Base-by-base conservation (phyloP, 2,329 filamentous ascomycete species). In the Hansfordia pulvinata region DNA sequence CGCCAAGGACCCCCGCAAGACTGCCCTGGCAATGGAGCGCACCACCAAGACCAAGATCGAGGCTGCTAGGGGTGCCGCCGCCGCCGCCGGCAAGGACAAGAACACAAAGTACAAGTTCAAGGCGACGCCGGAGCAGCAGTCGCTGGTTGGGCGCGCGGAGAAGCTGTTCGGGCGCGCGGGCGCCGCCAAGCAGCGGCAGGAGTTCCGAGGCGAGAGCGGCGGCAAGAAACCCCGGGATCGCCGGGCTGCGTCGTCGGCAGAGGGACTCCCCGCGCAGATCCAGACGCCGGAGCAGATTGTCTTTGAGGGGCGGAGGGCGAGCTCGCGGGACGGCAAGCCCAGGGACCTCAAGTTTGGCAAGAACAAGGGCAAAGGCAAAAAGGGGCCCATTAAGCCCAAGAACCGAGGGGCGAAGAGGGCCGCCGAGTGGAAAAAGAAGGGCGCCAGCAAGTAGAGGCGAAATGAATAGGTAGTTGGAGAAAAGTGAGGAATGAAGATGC, bases 271-370 rank as follows among this genome's bases (percentile, higher is more conserved):
- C 27, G 33, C 20, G 34, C 34, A 28, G n/a, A 47, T 68, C 37
- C 68, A 70, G 52, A 63, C 66, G 2, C 76, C 77, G 0, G 77
- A 85, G 50, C 60, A 63, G 10, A 69, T 86, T 35, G 68, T 86
- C n/a, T 86, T 88, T 41, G 83, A 92, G 49, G 83, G 83, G 1
- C 74, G 77, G 35, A 66, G 83, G 28, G 82, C 82, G 8, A 81
- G 68, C 29, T 56, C 64, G 17, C 76, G 64, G 30, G 70, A 76
- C 33, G 76, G 69, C 4, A 74, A 62, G 41, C 70, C 70, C 20
- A 76, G 58, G 49, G 70, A 71, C 40, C 48, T 70, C 34, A 76
- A 64, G 47, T 52, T 76, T 12, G 46, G 67, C 30, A 70, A 70
- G 42, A 34, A 22, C 20, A 56, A 65, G 19, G 64, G 66, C 8